These are phyloP conservation scores for Chlorella vulgaris DNA, from an alignment of 139 green algal genomes.

Conservation along the genomic window DNA sequence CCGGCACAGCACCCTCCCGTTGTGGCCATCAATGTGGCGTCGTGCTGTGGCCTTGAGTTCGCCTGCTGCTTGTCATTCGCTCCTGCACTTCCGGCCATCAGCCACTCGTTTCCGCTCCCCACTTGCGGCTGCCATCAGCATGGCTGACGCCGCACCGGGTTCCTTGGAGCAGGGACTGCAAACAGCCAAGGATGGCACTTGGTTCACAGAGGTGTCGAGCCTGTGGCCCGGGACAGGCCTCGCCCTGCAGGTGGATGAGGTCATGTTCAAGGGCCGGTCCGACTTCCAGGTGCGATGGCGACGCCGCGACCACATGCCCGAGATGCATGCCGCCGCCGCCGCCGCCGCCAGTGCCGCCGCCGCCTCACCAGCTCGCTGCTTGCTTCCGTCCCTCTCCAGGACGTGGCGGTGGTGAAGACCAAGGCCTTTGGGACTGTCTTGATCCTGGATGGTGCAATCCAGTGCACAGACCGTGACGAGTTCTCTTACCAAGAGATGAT, in stretches of 20 bases:
- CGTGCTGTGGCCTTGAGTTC: background rate
- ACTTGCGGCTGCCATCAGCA: background rate
- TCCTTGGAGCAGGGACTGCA: conserved; percentile 43
- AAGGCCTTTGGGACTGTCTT: conserved; percentile 92
- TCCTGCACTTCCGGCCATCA: background rate
- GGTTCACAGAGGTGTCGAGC: conserved; percentile 88
- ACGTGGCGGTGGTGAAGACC: conserved; percentile 84
- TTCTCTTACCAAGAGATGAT: conserved; percentile 99
- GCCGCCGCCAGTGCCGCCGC: background rate
- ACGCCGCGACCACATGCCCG: background rate
- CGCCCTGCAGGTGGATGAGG: conserved; percentile 88
- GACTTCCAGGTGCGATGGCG: conserved; percentile 87
- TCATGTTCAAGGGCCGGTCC: conserved; percentile 83
- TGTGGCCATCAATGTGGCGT: too few species aligned
- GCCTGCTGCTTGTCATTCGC: background rate
- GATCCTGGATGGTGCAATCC: conserved; percentile 97
- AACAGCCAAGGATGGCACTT: conserved; percentile 54
- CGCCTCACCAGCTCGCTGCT: background rate
- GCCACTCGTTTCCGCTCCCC: background rate
- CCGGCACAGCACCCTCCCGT: too few species aligned
- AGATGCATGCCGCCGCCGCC: conserved; percentile 14
- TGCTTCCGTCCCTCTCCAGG: too few species aligned
- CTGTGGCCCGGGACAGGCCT: conserved; percentile 96
- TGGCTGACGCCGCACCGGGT: conserved; percentile 35
- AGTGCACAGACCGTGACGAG: conserved; percentile 96